Conservation (phyloP, 345 rosid genomes). For the Eucalyptus fibrosa region DNA sequence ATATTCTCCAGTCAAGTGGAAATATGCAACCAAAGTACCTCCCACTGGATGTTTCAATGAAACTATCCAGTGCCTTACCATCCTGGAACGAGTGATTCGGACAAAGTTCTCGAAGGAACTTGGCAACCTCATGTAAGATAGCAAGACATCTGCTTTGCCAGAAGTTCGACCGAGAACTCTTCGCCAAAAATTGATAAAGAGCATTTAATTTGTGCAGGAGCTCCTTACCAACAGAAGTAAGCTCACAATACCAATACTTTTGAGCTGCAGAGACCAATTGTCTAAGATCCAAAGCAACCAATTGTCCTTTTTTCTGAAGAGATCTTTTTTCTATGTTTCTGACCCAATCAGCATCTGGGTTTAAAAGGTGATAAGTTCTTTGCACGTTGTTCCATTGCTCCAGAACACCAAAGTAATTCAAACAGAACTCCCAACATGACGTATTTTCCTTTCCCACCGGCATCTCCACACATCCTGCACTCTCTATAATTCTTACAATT, state of each 20-base stretch:
- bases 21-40: slow-evolving; percentile 4
- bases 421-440: slow-evolving; percentile 18
- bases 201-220: slow-evolving; percentile 15
- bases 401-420: slow-evolving; percentile 33
- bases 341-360: slow-evolving; percentile 20
- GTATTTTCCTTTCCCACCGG: not conserved
- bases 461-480: not conserved
- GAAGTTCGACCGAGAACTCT: slow-evolving; percentile 3
- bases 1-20: slow-evolving; percentile 21
- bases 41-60: not conserved
- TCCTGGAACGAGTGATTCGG: not conserved
- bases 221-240: slow-evolving; percentile 20
- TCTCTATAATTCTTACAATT: slow-evolving; percentile 4
- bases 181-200: not conserved
- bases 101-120: slow-evolving; percentile 9
- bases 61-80: not conserved
- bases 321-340: not conserved
- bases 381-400: not conserved
- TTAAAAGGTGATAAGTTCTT: slow-evolving; percentile 11
- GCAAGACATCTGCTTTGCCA: slow-evolving; percentile 1
- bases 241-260: slow-evolving; percentile 18
- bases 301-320: not conserved
- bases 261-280: slow-evolving; percentile 16
- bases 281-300: not conserved
- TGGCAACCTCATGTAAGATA: slow-evolving; percentile 11